Base-by-base conservation (phyloP, 2,329 filamentous ascomycete genomes). In the Trichoderma sp. region DNA sequence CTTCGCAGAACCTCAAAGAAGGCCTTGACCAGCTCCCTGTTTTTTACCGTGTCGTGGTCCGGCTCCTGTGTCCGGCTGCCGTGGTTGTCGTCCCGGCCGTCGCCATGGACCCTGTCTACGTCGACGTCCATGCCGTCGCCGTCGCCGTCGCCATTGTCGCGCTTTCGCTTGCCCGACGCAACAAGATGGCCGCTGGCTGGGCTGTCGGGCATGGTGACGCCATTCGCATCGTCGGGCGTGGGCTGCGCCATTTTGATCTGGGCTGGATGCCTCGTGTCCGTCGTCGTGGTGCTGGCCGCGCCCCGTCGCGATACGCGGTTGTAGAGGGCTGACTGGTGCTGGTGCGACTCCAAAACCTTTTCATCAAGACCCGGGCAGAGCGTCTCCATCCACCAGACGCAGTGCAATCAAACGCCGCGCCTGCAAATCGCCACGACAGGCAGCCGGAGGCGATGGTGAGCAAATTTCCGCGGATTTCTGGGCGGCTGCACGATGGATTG, bases 111-210 rank as follows among this genome's bases (percentile, higher is more conserved):
- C 15, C 67, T 70, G n/a, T 70, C 70, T 34, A 29, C 32, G n/a
- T 50, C 70, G 72, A 63, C 72, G 19, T 76, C 72, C 22, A 69
- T 70, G 17, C 69, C 71, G 15, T 56, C 69, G 72, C 76, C 77
- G 68, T 72, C 71, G 19, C 74, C 75, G 71, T 83, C 80, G 68
- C 75, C 79, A 59, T 78, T 77, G 73, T 87, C 85, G 82, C 86
- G 86, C 80, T 89, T 89, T 76, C 87, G 82, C 80, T 89, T 89
- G 68, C 79, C 79, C 29, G 81, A 76, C 37, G 80, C 73, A 64
- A 75, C 74, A 60, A 77, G 73, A 63, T 76, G 76, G 53, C 72
- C 73, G 68, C 75, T 71, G 42, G 77, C 71, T 45, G 69, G 72
- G 56, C 73, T 72, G 27, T 53, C 54, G 12, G 79, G 78, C 70